Evolutionary conservation across 148 eudicot species (phyloP).

Genomic region (Mesembryanthemum crystallinum): DNA sequence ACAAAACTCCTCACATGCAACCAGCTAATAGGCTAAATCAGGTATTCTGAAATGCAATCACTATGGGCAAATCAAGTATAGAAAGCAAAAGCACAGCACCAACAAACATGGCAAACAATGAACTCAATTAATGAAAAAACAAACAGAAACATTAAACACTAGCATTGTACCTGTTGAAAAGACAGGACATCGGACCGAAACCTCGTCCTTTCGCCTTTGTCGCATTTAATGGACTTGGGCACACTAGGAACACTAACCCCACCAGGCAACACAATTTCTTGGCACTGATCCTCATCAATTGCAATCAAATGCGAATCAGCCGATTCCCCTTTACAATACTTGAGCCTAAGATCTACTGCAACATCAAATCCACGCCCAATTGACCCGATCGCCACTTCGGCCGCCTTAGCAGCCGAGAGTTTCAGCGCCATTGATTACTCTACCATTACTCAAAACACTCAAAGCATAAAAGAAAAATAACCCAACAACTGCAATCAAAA

Average conservation of each 20-base stretch:
- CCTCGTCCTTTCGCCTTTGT: conserved; percentile 90
- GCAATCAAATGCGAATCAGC: conserved; percentile 61
- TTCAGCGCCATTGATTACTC: conserved; percentile 61
- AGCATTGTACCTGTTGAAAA: conserved; percentile 76
- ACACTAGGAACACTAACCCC: conserved; percentile 63
- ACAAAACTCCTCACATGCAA: neutral
- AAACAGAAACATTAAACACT: neutral
- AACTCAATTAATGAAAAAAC: neutral
- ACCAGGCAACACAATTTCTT: conserved; percentile 75
- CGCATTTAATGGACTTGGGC: conserved; percentile 74
- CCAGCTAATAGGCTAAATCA: neutral
- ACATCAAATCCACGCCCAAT: conserved; percentile 89
- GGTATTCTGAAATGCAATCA: neutral
- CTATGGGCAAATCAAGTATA: neutral
- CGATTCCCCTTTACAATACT: conserved; percentile 71
- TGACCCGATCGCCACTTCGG: conserved; percentile 74
- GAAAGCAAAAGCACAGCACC: neutral
- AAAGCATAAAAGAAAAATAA: neutral
- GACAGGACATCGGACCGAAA: conserved; percentile 87
- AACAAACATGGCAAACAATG: neutral
- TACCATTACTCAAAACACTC: neutral
- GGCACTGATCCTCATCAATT: conserved; percentile 63
- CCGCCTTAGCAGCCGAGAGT: conserved; percentile 66
- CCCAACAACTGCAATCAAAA: neutral
- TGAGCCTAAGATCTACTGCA: conserved; percentile 77